These are phyloP conservation scores for Knoxdaviesia capensis DNA, from an alignment of 2,329 filamentous ascomycete species.

Conservation along the genomic window DNA sequence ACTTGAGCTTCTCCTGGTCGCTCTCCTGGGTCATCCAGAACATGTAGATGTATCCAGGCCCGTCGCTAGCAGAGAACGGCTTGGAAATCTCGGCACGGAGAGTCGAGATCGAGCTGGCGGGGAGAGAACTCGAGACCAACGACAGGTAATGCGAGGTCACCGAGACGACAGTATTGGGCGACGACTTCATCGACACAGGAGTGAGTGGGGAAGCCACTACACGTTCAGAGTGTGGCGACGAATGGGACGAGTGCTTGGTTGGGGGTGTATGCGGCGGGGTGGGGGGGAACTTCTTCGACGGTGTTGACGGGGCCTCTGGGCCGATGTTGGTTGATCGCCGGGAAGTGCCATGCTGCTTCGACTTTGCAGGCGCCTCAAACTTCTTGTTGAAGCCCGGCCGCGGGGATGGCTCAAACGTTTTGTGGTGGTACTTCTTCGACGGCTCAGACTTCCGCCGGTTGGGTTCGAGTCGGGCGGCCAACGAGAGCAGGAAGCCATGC, in stretches of 20 bases:
- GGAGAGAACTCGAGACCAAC: conserved; percentile 47
- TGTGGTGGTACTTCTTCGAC: no score
- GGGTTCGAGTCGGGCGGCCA: no score
- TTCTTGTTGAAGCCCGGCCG: no score
- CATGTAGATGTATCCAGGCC: conserved; percentile 92
- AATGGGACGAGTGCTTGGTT: conserved; percentile 5
- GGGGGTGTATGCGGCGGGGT: conserved; percentile 8
- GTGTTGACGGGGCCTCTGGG: no score
- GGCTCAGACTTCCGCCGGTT: no score
- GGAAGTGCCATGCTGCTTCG: no score
- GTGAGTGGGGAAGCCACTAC: no score
- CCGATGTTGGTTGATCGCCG: no score
- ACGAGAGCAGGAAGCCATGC: no score
- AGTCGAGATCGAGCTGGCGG: conserved; percentile 46
- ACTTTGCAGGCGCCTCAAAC: no score
- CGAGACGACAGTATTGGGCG: conserved; percentile 9
- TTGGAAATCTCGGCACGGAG: conserved; percentile 60
- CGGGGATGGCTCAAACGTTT: no score
- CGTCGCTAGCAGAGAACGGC: conserved; percentile 45
- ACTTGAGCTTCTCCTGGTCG: conserved; percentile 1
- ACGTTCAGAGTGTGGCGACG: background rate
- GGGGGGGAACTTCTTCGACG: conserved; percentile 7
- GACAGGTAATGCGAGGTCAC: conserved; percentile 29
- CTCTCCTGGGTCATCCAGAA: conserved; percentile 69
- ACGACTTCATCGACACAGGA: background rate